Base-by-base conservation (phyloP, 805 yeast species). In the Lipomyces japonicus region DNA sequence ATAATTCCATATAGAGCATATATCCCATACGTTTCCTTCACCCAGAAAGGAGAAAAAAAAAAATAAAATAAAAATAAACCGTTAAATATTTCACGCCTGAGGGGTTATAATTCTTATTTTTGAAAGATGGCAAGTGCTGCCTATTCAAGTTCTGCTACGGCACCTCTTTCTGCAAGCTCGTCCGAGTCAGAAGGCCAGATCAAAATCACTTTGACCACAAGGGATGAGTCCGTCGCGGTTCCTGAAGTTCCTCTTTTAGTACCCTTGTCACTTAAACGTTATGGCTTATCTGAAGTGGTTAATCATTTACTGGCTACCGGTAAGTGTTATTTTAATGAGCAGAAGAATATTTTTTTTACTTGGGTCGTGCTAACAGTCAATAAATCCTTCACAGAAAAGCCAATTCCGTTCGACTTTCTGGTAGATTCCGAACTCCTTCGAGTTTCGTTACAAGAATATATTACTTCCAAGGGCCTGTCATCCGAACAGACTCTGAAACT, bases 221-320 rank as follows among this genome's bases (percentile, higher is more conserved):
- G 91, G 60, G 97, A 91, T 61, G 82, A 80, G 55, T 64, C 79
- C 16, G 67, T 91, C 42, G 84, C 82, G 39, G 87, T 87, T 9
- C 72, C 79, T 18, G 93, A 87, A 51, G 79, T 84, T 44, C 95
- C 98, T 12, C 75, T 93, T 48, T 85, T 76, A 65, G 97, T 89
- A 23, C 98, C 98, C 21, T 84, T 84, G 21, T 70, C 84, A 2
- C 75, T 93, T 59, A 89, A 86, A 61, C 79, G 97, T 68, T 90
- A 80, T 66, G 98, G 98, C 49, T 76, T 93, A 36, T 87, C 96
- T 3, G 97, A 93, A 69, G 83, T 93, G 65, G 96, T 93, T 21
- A 93, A 93, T 70, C 97, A 93, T 71, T 74, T 93, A 49, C 73
- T 93, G 44, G 75, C 70, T 5, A 55, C 72, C 6, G 58, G 54